Conservation (phyloP, 495 filamentous ascomycete species). For the Glonium stellatum region DNA sequence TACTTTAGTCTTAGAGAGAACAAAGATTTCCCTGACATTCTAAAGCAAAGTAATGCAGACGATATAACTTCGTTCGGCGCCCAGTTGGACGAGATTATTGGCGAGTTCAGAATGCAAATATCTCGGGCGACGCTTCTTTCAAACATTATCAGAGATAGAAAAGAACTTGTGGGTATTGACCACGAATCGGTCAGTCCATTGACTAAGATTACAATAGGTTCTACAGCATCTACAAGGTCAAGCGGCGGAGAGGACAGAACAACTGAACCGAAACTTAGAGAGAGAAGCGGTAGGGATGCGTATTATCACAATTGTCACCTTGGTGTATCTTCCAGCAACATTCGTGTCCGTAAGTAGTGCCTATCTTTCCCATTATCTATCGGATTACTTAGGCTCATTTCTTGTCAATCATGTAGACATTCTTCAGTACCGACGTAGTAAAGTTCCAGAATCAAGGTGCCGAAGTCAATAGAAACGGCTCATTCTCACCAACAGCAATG, state of each 20-base stretch:
- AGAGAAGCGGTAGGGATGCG: constrained; percentile 39
- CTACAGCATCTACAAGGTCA: constrained; percentile 34
- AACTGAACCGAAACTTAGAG: constrained; percentile 35
- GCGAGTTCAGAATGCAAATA: constrained; percentile 37
- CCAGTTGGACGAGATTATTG: constrained; percentile 36
- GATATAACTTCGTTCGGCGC: constrained; percentile 32
- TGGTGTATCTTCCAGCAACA: constrained; percentile 42
- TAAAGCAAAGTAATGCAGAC: constrained; percentile 17
- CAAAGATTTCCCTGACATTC: constrained; percentile 30
- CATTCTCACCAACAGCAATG: constrained; percentile 39
- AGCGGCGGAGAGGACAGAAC: constrained; percentile 34
- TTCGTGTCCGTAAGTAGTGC: constrained; percentile 40
- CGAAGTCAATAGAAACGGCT: constrained; percentile 21
- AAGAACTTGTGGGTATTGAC: constrained; percentile 32
- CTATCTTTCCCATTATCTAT: neutral
- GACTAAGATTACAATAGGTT: constrained; percentile 21
- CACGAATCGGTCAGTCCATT: neutral
- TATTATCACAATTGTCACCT: constrained; percentile 40
- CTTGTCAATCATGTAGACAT: constrained; percentile 27
- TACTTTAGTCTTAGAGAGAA: constrained; percentile 33
- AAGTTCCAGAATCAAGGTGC: constrained; percentile 35
- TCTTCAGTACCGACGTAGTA: constrained; percentile 44
- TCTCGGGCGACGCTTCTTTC: constrained; percentile 33
- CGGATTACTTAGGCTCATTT: constrained; percentile 7
- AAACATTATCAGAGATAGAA: constrained; percentile 35